phyloP scores from a whole-genome alignment of 2,329 filamentous ascomycete species.

The Aspergillus clavatus region DNA sequence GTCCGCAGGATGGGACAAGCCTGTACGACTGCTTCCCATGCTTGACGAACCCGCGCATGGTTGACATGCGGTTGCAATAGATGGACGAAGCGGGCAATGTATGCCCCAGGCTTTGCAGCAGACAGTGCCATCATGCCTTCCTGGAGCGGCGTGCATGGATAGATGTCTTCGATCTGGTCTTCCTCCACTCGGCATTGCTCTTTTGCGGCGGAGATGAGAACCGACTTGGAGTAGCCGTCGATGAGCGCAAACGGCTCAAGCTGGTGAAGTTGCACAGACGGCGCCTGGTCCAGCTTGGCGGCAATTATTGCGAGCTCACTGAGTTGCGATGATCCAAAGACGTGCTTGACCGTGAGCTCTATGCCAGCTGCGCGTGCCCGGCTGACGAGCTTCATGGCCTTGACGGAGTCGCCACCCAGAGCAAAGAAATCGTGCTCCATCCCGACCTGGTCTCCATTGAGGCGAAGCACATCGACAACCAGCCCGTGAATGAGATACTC shows the following conservation, averaged over 20 bases:
- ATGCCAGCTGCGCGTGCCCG: constrained; percentile 2
- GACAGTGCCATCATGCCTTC: constrained; percentile 16
- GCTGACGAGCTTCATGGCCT: constrained; percentile 9
- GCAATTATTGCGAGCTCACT: constrained; percentile 18
- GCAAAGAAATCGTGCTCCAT: constrained; percentile 19
- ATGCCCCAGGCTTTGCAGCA: not conserved
- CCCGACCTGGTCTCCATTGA: not conserved
- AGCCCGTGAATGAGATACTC: not conserved
- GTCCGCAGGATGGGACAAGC: constrained; percentile 38
- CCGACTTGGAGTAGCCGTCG: not conserved
- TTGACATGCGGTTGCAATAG: constrained; percentile 1
- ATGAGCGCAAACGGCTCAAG: not conserved
- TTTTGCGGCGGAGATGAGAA: not conserved
- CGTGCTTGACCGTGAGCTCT: constrained; percentile 19
- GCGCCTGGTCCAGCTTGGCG: too few relatives aligned
- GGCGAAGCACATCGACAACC: not conserved
- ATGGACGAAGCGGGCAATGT: constrained; percentile 4
- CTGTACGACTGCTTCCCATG: constrained; percentile 31
- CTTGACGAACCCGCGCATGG: constrained; percentile 22
- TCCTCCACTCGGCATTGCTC: constrained; percentile 10
- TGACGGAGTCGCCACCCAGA: constrained; percentile 14
- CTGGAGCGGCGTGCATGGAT: constrained; percentile 10
- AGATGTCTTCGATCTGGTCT: constrained; percentile 12
- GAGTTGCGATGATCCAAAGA: constrained; percentile 32
- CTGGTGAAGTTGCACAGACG: not conserved